Conservation (phyloP, 192 early-diverging fungal species). For the Fimicolochytrium jonesii region DNA sequence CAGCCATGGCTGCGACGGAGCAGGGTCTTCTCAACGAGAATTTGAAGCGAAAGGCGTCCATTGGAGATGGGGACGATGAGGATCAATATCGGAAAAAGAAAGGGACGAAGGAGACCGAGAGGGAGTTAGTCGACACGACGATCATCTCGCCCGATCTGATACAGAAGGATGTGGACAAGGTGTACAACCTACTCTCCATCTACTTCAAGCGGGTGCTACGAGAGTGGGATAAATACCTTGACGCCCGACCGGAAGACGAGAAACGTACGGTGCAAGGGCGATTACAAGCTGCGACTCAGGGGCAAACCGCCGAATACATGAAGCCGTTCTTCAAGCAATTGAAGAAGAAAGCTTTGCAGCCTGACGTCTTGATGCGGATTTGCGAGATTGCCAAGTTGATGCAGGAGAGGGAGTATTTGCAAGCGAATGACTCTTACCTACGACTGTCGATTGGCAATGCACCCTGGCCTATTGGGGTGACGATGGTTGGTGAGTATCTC, state of each 20-base stretch:
- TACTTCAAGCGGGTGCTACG: constrained; percentile 81
- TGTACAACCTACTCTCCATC: constrained; percentile 67
- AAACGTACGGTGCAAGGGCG: constrained; percentile 79
- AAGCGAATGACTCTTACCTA: constrained; percentile 90
- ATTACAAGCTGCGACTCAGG: constrained; percentile 71
- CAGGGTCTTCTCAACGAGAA: constrained; percentile 71
- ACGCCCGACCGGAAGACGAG: constrained; percentile 70
- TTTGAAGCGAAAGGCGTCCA: constrained; percentile 46
- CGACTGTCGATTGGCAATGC: constrained; percentile 95
- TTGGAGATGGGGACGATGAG: constrained; percentile 45
- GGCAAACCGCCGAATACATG: constrained; percentile 83
- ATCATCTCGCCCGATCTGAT: constrained; percentile 68
- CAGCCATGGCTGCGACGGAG: constrained; percentile 78
- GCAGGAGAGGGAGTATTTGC: constrained; percentile 83
- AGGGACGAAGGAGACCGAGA: constrained; percentile 38
- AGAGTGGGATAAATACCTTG: constrained; percentile 83
- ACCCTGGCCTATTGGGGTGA: constrained; percentile 97
- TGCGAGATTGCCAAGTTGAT: constrained; percentile 85
- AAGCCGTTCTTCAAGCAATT: constrained; percentile 87
- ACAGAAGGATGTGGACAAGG: constrained; percentile 71
- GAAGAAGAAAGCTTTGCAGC: constrained; percentile 66
- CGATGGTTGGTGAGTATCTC: constrained; percentile 75
- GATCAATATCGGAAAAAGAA: constrained; percentile 43
- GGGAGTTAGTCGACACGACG: constrained; percentile 69
- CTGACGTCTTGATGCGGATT: constrained; percentile 85